These are phyloP conservation scores for Colletotrichum cuscutae DNA, from an alignment of 2,329 filamentous ascomycete species.

Conservation along the genomic window DNA sequence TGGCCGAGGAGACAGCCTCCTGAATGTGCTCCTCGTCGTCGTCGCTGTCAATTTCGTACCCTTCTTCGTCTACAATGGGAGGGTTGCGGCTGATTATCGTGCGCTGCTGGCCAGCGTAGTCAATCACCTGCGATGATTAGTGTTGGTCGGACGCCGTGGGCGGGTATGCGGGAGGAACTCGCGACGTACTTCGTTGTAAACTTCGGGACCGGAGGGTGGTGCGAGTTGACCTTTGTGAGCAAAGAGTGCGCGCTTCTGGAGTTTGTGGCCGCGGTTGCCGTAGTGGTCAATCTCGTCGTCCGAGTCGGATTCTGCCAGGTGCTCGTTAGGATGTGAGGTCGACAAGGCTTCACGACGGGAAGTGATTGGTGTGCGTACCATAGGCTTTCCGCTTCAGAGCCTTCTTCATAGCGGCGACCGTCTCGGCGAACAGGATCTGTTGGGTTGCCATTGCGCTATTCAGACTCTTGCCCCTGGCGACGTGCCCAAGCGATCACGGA, in stretches of 20 bases:
- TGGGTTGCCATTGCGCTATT: conserved; percentile 56
- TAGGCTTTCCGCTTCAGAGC: conserved; percentile 73
- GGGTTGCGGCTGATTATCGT: conserved; percentile 81
- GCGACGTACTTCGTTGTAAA: conserved; percentile 74
- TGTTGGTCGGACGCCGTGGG: neutral
- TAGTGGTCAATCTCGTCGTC: conserved; percentile 76
- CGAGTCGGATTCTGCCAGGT: conserved; percentile 75
- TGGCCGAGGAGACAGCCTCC: conserved; percentile 70
- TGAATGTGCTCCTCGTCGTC: conserved; percentile 72
- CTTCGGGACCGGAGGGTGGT: conserved; percentile 71
- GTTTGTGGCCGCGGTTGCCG: conserved; percentile 81
- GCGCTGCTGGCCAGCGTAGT: conserved; percentile 78
- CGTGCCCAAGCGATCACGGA: conserved; percentile 26
- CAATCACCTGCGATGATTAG: conserved; percentile 64
- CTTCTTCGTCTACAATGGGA: conserved; percentile 78
- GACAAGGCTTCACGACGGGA: neutral
- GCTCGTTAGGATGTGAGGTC: conserved; percentile 15
- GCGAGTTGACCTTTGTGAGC: conserved; percentile 77
- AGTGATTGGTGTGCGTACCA: conserved; percentile 52
- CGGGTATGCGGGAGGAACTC: neutral
- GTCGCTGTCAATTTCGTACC: conserved; percentile 80
- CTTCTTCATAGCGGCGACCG: conserved; percentile 75
- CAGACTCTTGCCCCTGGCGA: conserved; percentile 12
- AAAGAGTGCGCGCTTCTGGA: conserved; percentile 80
- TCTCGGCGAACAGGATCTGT: conserved; percentile 72